phyloP scores from a whole-genome alignment of 164 flowering plant species.

The Tetracentron sinense region DNA sequence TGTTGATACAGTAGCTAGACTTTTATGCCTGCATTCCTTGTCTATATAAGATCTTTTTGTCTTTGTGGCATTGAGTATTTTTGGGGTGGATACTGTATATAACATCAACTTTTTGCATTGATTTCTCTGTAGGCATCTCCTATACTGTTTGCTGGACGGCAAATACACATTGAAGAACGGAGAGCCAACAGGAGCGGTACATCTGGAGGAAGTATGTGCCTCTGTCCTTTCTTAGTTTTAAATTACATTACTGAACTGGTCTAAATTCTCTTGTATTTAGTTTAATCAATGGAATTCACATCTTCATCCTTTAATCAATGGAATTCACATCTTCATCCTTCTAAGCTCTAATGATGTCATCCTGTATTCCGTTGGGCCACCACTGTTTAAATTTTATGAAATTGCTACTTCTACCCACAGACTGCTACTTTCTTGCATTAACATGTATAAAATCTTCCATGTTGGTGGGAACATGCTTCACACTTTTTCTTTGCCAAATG shows the following conservation, averaged over 20 bases:
- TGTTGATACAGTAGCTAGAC: no score
- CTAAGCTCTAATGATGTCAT: no score
- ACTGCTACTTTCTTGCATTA: not conserved
- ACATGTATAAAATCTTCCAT: no score
- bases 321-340: no score
- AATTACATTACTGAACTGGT: not conserved
- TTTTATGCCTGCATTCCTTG: not conserved
- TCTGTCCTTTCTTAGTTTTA: not conserved
- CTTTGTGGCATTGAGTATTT: not conserved
- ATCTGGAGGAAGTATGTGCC: conserved; percentile 67
- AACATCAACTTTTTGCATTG: not conserved
- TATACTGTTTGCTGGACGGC: conserved; percentile 59
- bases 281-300: no score
- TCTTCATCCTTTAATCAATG: no score
- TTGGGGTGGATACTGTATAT: not conserved
- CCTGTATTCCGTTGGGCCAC: no score
- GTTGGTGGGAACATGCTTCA: not conserved
- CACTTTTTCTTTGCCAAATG: not conserved
- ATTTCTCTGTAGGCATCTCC: conserved; percentile 51
- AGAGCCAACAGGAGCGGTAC: conserved; percentile 51
- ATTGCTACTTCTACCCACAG: not conserved
- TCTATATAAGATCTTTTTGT: not conserved
- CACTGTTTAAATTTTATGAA: not conserved
- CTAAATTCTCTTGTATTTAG: no score
- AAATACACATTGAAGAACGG: conserved; percentile 73